Conservation (phyloP, 2,329 filamentous ascomycete species). For the Aureobasidium pullulans region DNA sequence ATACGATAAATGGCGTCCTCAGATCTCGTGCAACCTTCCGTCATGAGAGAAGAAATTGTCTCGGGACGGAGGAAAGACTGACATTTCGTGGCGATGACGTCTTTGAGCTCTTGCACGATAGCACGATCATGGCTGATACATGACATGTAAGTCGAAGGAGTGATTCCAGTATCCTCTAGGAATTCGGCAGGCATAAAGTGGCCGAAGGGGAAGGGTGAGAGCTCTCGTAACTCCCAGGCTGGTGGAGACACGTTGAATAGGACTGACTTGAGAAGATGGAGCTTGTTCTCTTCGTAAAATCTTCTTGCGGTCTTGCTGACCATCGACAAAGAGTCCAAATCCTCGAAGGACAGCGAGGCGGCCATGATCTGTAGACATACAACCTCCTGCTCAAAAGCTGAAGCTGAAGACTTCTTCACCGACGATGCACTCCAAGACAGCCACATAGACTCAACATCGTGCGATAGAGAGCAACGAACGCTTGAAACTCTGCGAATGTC, state of each 20-base stretch:
- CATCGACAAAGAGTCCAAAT: conserved; percentile 48
- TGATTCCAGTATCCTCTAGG: conserved; percentile 42
- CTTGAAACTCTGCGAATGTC: conserved; percentile 5
- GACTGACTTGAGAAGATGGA: conserved; percentile 45
- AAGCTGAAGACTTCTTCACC: not conserved
- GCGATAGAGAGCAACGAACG: not conserved
- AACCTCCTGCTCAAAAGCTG: conserved; percentile 14
- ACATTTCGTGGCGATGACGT: conserved; percentile 49
- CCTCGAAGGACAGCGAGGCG: conserved; percentile 42
- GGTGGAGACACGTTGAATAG: conserved; percentile 48
- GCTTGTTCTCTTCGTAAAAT: conserved; percentile 51
- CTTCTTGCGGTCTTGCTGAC: conserved; percentile 51
- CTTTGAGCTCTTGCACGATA: conserved; percentile 48
- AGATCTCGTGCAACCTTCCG: conserved; percentile 41
- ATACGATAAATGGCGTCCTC: conserved; percentile 59
- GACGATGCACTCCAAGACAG: not conserved
- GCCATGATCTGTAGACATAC: conserved; percentile 47
- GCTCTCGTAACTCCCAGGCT: conserved; percentile 54
- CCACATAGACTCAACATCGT: not conserved
- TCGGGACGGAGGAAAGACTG: conserved; percentile 50
- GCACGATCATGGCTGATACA: conserved; percentile 47
- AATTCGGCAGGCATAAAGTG: conserved; percentile 20
- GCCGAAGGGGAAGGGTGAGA: conserved; percentile 39
- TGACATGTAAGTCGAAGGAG: conserved; percentile 44
- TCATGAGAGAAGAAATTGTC: conserved; percentile 47